Conservation (phyloP, 1,284 basidiomycete genomes). For the Crocinoboletus sp. region DNA sequence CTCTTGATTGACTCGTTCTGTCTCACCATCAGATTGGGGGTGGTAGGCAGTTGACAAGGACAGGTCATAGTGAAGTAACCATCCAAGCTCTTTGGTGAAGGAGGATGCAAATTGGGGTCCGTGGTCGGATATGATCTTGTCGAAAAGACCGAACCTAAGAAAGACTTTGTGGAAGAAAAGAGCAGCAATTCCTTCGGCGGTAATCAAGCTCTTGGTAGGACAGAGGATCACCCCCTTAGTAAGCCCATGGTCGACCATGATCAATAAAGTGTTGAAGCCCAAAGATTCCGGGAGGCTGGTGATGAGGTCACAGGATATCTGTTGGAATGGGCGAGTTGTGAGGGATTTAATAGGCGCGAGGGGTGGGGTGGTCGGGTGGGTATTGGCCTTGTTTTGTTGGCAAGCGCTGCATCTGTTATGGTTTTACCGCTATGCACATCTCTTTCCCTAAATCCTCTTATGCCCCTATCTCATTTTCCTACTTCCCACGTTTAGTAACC, state of each 20-base stretch:
- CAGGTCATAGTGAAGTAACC: not conserved
- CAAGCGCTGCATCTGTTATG: not conserved
- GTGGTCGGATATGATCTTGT: not conserved
- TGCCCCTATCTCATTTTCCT: no score
- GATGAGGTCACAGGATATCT: not conserved
- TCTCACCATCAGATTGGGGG: not conserved
- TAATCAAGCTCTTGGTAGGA: not conserved
- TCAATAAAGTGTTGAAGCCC: not conserved
- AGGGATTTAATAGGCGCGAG: accelerated
- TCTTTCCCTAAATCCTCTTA: no score
- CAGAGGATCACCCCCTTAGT: not conserved
- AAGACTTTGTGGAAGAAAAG: not conserved
- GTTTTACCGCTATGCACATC: no score
- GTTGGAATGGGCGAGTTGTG: not conserved
- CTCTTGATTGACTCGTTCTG: not conserved
- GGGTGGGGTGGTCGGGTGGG: accelerated
- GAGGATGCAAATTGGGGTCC: not conserved
- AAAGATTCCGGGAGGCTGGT: accelerated
- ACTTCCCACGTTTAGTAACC: no score
- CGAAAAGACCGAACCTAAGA: not conserved
- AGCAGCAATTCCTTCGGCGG: accelerated
- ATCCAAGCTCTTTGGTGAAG: not conserved
- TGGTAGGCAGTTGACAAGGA: not conserved
- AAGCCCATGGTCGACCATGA: not conserved
- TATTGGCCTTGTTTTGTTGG: not conserved